Evolutionary conservation across 345 rosid genomes (phyloP), one percentile per base, ranked within the genome.

Genomic region (Hypericum androsaemum): DNA sequence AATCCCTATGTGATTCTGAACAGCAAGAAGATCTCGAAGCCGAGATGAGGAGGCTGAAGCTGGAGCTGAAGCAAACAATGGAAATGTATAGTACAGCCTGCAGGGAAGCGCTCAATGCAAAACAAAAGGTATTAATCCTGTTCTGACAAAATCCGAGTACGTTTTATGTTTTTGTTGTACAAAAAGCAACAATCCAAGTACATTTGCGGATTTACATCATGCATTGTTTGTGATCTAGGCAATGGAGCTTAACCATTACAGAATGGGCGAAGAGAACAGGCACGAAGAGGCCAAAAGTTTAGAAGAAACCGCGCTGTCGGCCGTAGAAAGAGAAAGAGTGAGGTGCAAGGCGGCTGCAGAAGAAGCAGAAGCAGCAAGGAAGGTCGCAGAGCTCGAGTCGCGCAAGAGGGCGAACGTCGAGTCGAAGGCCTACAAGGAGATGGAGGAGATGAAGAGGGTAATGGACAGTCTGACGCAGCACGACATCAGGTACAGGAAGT

Each of bases 61-160:
- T 66, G 53, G 97, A 92, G 77, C 69, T 92, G 66, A 88, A 85
- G 71, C 88, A 85, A 71, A 88, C 96, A 22, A 80, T 85, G 76
- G 90, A 81, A 17, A 59, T 88, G 74, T 92, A 88, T 63, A 77
- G 78, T 48, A 71, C 74, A 43, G 98, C 96, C 22, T 92, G 98
- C 69, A 81, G 68, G 68, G 95, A 85, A 81, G 95, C 95, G 44
- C 70, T 88, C 28, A 56, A 74, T 54, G 96, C 86, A 43, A 83
- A 81, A 62, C 82, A 92, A 64, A 78, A 81, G 94, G 98, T 84
- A 68, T 12, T 22, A 22, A 22, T 22, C 32, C 32, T 22, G 32
- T 22, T 4, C 32, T 22, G 32, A 22, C 1, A 22, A 22, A 22
- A 22, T 22, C 32, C 32, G 32, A 22, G 32, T 22, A 22, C 32